A percentile compares a stretch with the other conserved stretches of the same genome.
phyloP scores from a whole-genome alignment of 345 rosid species.

The Clausena lansium region DNA sequence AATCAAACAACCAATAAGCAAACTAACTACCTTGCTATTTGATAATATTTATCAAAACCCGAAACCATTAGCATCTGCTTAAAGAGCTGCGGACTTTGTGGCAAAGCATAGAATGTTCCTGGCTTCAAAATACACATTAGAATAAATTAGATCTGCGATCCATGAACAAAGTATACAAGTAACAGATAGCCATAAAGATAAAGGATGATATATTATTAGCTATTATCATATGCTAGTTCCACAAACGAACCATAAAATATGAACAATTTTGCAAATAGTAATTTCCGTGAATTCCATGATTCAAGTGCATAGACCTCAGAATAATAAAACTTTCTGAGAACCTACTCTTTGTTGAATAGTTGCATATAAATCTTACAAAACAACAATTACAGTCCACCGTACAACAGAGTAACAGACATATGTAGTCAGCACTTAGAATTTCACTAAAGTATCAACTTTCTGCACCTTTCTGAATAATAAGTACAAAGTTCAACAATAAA shows the following conservation, averaged over 20 bases:
- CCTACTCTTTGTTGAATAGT: not conserved
- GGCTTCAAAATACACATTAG: conserved; percentile 69
- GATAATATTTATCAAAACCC: conserved; percentile 92
- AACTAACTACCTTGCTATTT: conserved; percentile 75
- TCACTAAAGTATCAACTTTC: not conserved
- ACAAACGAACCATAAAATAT: no score
- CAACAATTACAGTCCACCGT: not conserved
- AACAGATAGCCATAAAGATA: not conserved
- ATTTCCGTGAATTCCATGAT: not conserved
- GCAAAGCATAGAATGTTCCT: conserved; percentile 98
- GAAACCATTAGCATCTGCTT: conserved; percentile 99
- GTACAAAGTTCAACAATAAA: not conserved
- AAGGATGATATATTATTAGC: not conserved
- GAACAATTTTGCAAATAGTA: not conserved
- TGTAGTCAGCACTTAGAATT: not conserved
- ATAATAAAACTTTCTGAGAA: not conserved
- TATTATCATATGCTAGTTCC: no score
- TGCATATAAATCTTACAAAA: not conserved
- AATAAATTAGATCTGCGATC: conserved; percentile 36
- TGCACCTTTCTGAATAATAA: not conserved
- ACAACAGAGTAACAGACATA: not conserved
- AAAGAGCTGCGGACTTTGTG: conserved; percentile 95
- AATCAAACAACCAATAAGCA: conserved; percentile 15
- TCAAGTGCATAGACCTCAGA: not conserved
- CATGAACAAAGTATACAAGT: conserved; percentile 23